Evolutionary conservation across 1,139 yeast species (phyloP).

Genomic region (Barnettozyma hawaiiensis): DNA sequence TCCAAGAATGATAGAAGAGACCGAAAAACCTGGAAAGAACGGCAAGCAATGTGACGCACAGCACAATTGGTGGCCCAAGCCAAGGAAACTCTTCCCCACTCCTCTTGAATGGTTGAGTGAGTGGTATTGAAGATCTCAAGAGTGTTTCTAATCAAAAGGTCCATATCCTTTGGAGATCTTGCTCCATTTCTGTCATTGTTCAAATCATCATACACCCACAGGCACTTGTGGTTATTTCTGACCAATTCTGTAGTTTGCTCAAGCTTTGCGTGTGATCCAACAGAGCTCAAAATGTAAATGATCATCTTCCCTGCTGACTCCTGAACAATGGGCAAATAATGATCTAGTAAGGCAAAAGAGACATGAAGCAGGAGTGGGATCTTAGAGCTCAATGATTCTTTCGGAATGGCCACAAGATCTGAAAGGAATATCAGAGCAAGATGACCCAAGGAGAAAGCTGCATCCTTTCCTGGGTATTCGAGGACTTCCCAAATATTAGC

Average conservation of each 20-base stretch:
- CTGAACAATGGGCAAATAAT: constrained; percentile 75
- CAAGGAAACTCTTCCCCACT: constrained; percentile 82
- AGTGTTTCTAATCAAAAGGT: constrained; percentile 60
- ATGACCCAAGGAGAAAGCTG: constrained; percentile 84
- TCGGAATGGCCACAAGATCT: constrained; percentile 62
- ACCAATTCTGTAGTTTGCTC: constrained; percentile 49
- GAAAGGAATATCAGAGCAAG: constrained; percentile 78
- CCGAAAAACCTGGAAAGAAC: constrained; percentile 90
- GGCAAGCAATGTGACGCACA: constrained; percentile 92
- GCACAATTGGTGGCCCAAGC: constrained; percentile 98
- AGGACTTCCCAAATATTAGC: constrained; percentile 62
- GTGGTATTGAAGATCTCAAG: constrained; percentile 49
- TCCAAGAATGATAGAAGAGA: constrained; percentile 75
- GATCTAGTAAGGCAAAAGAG: constrained; percentile 76
- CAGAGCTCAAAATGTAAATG: constrained; percentile 63
- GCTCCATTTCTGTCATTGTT: constrained; percentile 75
- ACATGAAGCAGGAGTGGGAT: constrained; percentile 81
- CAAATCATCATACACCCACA: constrained; percentile 89
- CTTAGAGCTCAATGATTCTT: constrained; percentile 49
- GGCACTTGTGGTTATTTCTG: constrained; percentile 40
- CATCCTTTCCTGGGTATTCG: constrained; percentile 58
- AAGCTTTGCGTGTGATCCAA: constrained; percentile 49
- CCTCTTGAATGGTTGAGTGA: constrained; percentile 55
- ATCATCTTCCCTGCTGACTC: constrained; percentile 78
- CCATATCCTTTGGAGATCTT: constrained; percentile 85